These are phyloP conservation scores for Trichomonascaceae sp. DNA, from an alignment of 1,139 yeast species.

Conservation along the genomic window DNA sequence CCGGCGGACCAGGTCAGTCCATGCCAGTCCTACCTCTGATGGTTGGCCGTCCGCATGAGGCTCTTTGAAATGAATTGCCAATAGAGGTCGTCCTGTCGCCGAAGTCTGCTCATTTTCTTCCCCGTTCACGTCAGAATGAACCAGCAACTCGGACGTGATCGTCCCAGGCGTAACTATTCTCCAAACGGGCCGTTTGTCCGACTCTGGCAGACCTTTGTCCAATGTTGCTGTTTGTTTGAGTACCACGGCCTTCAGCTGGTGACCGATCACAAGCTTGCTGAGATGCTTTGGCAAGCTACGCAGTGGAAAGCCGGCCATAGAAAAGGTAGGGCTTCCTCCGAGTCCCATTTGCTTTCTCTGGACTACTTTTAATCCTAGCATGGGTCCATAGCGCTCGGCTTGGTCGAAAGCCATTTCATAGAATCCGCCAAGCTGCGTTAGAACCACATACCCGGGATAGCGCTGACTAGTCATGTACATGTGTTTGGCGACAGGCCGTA, in stretches of 20 bases:
- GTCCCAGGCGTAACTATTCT: constrained; percentile 91
- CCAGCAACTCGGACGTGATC: constrained; percentile 70
- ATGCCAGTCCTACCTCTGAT: constrained; percentile 49
- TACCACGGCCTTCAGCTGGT: constrained; percentile 61
- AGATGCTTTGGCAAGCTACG: constrained; percentile 60
- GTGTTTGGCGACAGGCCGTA: constrained; percentile 2
- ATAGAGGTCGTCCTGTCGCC: constrained; percentile 21
- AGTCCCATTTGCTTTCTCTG: constrained; percentile 19
- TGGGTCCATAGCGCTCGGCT: constrained; percentile 61
- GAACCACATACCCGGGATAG: constrained; percentile 57
- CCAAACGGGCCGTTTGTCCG: constrained; percentile 51
- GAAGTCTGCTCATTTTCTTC: constrained; percentile 66
- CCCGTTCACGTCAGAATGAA: constrained; percentile 59
- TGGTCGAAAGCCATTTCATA: constrained; percentile 80
- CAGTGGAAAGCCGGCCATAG: constrained; percentile 90
- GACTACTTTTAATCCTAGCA: constrained; percentile 51
- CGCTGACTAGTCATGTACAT: constrained; percentile 34
- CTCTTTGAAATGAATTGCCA: constrained; percentile 33
- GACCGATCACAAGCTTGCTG: constrained; percentile 55
- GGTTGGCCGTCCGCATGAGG: constrained; percentile 7
- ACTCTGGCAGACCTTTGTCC: constrained; percentile 11
- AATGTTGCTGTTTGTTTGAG: constrained; percentile 45
- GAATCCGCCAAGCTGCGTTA: constrained; percentile 84
- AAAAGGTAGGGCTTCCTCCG: constrained; percentile 36
- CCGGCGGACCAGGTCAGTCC: constrained; percentile 80